Percentiles rank a stretch among this genome's conserved stretches.
These are phyloP conservation scores for Phialocephala sp. DNA, from an alignment of 2,329 filamentous ascomycete genomes.

Conservation along the genomic window DNA sequence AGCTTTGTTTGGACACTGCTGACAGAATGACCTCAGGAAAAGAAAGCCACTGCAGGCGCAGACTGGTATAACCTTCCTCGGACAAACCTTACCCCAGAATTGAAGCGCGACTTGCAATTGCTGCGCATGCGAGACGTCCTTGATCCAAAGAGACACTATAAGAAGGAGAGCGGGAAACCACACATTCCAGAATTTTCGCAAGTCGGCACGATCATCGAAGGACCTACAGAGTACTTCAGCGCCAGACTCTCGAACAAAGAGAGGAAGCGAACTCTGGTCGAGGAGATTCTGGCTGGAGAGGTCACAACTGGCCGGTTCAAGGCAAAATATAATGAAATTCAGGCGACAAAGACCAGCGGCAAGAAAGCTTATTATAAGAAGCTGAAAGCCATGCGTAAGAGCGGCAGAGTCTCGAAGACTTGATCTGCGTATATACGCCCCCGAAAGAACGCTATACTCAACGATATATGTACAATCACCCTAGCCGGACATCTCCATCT, in stretches of 20 bases:
- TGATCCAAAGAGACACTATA: slow-evolving; percentile 72
- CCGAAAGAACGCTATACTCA: not conserved
- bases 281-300: slow-evolving; percentile 78
- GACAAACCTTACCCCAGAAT: slow-evolving; percentile 80
- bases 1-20: slow-evolving; percentile 29
- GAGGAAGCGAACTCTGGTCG: slow-evolving; percentile 83
- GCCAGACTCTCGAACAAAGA: slow-evolving; percentile 85
- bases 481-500: slow-evolving; percentile 12
- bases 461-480: not conserved
- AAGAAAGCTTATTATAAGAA: slow-evolving; percentile 91
- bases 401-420: slow-evolving; percentile 27
- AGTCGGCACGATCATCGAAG: slow-evolving; percentile 86
- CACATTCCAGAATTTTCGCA: slow-evolving; percentile 81
- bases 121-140: slow-evolving; percentile 88
- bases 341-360: slow-evolving; percentile 81
- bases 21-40: slow-evolving; percentile 35
- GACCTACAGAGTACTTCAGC: slow-evolving; percentile 86
- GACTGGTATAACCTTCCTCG: slow-evolving; percentile 89
- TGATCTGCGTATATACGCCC: slow-evolving; percentile 14
- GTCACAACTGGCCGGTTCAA: slow-evolving; percentile 75
- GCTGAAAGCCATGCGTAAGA: slow-evolving; percentile 56
- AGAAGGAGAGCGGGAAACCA: slow-evolving; percentile 74
- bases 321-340: slow-evolving; percentile 85
- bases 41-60: slow-evolving; percentile 72
- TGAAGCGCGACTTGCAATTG: slow-evolving; percentile 89